Conservation (phyloP, 73 alveolate species). For the Stentor roeselii region DNA sequence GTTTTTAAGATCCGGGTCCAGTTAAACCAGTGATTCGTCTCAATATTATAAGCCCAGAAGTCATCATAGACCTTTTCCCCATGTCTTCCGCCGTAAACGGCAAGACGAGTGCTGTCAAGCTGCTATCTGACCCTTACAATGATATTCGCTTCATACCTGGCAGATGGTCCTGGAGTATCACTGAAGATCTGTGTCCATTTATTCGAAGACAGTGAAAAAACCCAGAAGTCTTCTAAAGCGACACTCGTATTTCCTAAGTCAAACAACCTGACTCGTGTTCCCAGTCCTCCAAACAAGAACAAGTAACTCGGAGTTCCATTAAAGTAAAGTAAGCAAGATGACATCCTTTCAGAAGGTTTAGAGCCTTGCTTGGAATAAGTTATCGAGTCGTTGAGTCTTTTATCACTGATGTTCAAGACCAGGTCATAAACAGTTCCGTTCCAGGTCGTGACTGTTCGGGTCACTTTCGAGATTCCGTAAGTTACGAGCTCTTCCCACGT, state of each 20-base stretch:
- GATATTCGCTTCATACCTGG: conserved; percentile 17
- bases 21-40: conserved; percentile 20
- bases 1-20: neutral
- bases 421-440: neutral
- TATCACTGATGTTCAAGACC: neutral
- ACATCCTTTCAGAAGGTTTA: neutral
- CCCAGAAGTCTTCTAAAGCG: conserved; percentile 22
- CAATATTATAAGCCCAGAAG: conserved; percentile 18
- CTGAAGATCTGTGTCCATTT: conserved; percentile 11
- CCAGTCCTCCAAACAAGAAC: conserved; percentile 21
- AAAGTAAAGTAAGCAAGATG: neutral
- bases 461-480: conserved; percentile 7
- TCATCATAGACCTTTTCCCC: neutral
- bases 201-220: neutral
- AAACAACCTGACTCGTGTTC: neutral
- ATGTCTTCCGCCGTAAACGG: conserved; percentile 17
- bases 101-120: neutral
- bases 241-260: neutral
- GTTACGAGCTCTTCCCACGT: neutral
- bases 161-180: conserved; percentile 8
- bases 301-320: neutral
- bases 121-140: neutral
- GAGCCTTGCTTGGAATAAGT: neutral
- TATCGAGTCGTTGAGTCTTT: neutral
- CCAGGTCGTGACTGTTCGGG: neutral